Conservation (phyloP, 257 asterid species). For the Nicotiana paniculata region DNA sequence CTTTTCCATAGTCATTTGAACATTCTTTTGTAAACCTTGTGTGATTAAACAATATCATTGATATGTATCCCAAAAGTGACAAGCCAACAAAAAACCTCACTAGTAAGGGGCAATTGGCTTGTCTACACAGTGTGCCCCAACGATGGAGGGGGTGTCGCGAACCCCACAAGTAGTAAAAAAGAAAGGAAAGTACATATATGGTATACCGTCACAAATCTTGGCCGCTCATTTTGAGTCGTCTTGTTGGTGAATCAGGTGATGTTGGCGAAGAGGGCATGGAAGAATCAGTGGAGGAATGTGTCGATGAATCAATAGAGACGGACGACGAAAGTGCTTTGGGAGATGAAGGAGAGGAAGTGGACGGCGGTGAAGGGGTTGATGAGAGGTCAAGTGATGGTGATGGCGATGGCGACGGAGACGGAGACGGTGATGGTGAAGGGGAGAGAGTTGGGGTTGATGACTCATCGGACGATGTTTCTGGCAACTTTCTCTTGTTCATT, state of each 20-base stretch:
- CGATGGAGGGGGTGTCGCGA: not conserved
- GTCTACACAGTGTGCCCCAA: slow-evolving; percentile 5
- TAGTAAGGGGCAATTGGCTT: slow-evolving; percentile 13
- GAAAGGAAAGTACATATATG: not conserved
- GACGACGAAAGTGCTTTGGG: slow-evolving; percentile 11
- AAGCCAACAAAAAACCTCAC: slow-evolving; percentile 31
- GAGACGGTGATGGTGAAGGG: slow-evolving; percentile 21
- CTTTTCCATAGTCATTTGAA: not conserved
- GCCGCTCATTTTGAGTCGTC: slow-evolving; percentile 33
- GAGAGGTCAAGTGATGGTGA: slow-evolving; percentile 29
- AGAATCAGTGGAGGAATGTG: slow-evolving; percentile 15
- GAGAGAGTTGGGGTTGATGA: slow-evolving; percentile 17
- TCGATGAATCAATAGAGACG: not conserved
- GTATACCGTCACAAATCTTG: slow-evolving; percentile 1
- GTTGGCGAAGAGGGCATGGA: slow-evolving; percentile 36
- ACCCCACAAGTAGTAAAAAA: not conserved
- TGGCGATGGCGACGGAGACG: slow-evolving; percentile 34
- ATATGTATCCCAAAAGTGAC: slow-evolving; percentile 24
- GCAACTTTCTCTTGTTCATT: slow-evolving; percentile 58
- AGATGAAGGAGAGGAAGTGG: slow-evolving; percentile 20
- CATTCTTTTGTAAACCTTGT: not conserved
- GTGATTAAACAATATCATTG: not conserved
- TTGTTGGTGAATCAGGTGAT: slow-evolving; percentile 36
- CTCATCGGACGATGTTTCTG: slow-evolving; percentile 28
- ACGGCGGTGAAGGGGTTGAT: slow-evolving; percentile 3